Evolutionary conservation across 352 stramenopile genomes (phyloP).

Genomic region (Phytophthora idaei): DNA sequence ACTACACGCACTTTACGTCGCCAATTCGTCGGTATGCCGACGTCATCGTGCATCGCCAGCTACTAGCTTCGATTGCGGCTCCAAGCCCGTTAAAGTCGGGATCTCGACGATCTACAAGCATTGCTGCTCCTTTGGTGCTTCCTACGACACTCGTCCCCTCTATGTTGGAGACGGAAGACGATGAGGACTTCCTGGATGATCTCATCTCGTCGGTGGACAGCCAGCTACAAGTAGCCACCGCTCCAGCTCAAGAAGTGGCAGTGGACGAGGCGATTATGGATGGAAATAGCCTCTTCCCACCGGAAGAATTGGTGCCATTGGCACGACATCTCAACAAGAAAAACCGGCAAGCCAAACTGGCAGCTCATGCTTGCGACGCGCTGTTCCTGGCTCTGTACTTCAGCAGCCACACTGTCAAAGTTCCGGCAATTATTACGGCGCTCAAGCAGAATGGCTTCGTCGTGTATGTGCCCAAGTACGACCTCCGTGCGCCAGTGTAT

Average conservation of each 20-base stretch:
- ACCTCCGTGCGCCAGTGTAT: constrained; percentile 92
- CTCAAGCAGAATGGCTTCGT: constrained; percentile 94
- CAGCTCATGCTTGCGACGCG: constrained; percentile 88
- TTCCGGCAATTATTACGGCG: constrained; percentile 87
- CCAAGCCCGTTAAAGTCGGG: not conserved
- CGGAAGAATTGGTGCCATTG: constrained; percentile 75
- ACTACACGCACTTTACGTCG: constrained; percentile 94
- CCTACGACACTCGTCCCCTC: constrained; percentile 59
- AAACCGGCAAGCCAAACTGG: constrained; percentile 90
- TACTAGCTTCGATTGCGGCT: constrained; percentile 62
- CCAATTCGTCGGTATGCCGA: constrained; percentile 92
- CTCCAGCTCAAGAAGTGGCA: not conserved
- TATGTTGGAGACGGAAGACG: constrained; percentile 55
- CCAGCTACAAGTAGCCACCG: constrained; percentile 46
- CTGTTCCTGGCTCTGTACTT: constrained; percentile 95
- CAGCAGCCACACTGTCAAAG: constrained; percentile 82
- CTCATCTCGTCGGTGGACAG: constrained; percentile 69
- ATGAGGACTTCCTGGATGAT: constrained; percentile 70
- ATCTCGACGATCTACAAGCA: not conserved
- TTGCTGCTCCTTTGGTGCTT: constrained; percentile 27
- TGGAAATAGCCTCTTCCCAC: constrained; percentile 48
- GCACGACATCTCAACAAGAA: constrained; percentile 91
- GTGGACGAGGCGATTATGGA: constrained; percentile 19
- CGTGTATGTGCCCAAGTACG: constrained; percentile 93
- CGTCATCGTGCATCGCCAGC: constrained; percentile 91